Percentiles rank a stretch among this genome's conserved stretches.
Evolutionary conservation across 345 rosid genomes (phyloP).

Genomic region (Eucalyptus sideroxylon): DNA sequence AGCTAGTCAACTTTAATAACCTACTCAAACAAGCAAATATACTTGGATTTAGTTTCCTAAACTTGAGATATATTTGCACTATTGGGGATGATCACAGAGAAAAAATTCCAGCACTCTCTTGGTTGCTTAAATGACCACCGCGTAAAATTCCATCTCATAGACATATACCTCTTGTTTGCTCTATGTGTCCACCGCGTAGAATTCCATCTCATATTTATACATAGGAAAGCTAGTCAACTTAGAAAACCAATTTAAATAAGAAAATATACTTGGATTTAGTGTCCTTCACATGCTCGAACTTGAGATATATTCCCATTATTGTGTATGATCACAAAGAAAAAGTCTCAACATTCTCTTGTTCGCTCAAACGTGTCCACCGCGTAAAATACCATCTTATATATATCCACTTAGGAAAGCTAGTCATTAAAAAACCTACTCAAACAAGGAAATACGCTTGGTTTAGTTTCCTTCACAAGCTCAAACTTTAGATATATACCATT

Average conservation of each 20-base stretch:
- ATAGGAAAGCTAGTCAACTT: neutral
- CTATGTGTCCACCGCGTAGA: neutral
- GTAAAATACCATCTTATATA: neutral
- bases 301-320: neutral
- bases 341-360: neutral
- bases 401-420: neutral
- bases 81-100: neutral
- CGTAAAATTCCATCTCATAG: neutral
- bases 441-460: neutral
- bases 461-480: neutral
- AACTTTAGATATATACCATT: neutral
- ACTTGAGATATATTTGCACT: neutral
- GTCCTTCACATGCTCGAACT: neutral
- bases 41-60: neutral
- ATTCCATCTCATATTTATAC: neutral
- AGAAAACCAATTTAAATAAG: neutral
- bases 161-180: neutral
- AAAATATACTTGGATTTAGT: neutral
- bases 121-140: neutral
- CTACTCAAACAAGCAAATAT: neutral
- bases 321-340: neutral
- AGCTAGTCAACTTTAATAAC: neutral
- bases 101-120: neutral
- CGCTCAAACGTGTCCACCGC: neutral
- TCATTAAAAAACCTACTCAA: neutral